Base-by-base conservation (phyloP, 108 stramenopile genomes). In the Cylindrotheca closterium region DNA sequence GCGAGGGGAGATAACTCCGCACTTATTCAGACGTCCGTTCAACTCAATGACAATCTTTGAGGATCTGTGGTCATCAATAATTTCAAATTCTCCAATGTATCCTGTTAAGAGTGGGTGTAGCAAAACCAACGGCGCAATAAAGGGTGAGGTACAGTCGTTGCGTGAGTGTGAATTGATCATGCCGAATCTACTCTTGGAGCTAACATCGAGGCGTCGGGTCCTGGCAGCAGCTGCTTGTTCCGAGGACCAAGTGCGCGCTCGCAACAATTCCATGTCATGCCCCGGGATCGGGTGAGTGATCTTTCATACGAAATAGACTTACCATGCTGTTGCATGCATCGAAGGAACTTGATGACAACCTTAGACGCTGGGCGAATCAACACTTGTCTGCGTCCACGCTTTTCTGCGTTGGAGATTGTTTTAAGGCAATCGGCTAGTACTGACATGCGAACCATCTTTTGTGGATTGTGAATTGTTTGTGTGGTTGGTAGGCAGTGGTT, bases 71-170 rank as follows among this genome's bases (percentile, higher is more conserved):
- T 99, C 99, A 67, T 99, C 99, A 62, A 99, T 75, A 79, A 99
- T 97, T 87, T 98, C 97, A 70, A 99, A 98, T 84, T 99, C 99
- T 30, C 98, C 99, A 79, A 99, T 99, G 96, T 99, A 99, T 68
- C 99, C 97, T 96, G 67, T 46, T 26, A 47, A 48, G 29, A 56
- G n/a, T 62, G 47, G 46, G 23, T 57, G 47, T 32, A 53, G 61
- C 74, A 68, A 31, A 50, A 30, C 51, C 67, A 74, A 86, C 85
- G 85, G 88, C 83, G 65, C 79, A 70, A 66, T 54, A 61, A 30
- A 62, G 31, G 66, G 15, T 15, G 37, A 45, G 71, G 55, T 52
- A 42, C 34, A n/a, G 56, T 60, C 53, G 55, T 56, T 57, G 68
- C 82, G 82, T 85, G 88, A 84, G 83, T 83, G 81, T 85, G 74